Base-by-base conservation (phyloP, 1,284 basidiomycete genomes). In the Vanrija humicola region DNA sequence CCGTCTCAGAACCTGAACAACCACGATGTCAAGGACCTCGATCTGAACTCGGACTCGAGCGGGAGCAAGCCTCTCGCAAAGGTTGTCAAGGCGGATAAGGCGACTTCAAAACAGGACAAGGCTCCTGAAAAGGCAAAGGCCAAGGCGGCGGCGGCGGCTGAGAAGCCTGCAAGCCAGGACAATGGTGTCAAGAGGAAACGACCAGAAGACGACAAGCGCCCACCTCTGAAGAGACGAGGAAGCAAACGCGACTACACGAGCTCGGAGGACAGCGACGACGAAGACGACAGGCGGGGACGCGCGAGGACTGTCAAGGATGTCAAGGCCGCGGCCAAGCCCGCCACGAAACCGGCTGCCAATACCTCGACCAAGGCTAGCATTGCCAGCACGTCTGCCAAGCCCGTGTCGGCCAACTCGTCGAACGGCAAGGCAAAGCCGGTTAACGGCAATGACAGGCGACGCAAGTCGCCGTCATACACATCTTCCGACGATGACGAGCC, bases 211-310 rank as follows among this genome's bases (percentile, higher is more conserved):
- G 29, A n/a, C 29, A 47, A 47, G 34, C 46, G 46, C 18, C 10
- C 28, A 10, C 28, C 34, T 34, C 34, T 34, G 9, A 47, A 46
- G 18, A 47, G 52, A 18, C 15, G 26, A 14, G 34, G 19, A 51
- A 49, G 38, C 42, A 38, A 52, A 23, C 59, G 56, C 47, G 55
- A 61, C 50, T 61, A 57, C 48, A 61, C 59, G n/a, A 46, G 42
- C 21, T 52, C 50, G 5, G 59, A 58, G 42, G 34, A 38, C 23
- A 56, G 49, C 23, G 58, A 60, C 25, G 50, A 46, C 50, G 58
- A 55, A 16, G 46, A 43, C 46, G 59, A 49, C 23, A 46, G 34
- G 53, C n/a, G 52, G 39, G 4, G 44, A 52, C 7, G 40, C 46
- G 26, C 58, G 52, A 10, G 23, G 6, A 2, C 55, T 10, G n/a